Percentiles rank a stretch among this genome's conserved stretches.
These are phyloP conservation scores for Penicillium sp. DNA, from an alignment of 2,329 filamentous ascomycete genomes.

Conservation along the genomic window DNA sequence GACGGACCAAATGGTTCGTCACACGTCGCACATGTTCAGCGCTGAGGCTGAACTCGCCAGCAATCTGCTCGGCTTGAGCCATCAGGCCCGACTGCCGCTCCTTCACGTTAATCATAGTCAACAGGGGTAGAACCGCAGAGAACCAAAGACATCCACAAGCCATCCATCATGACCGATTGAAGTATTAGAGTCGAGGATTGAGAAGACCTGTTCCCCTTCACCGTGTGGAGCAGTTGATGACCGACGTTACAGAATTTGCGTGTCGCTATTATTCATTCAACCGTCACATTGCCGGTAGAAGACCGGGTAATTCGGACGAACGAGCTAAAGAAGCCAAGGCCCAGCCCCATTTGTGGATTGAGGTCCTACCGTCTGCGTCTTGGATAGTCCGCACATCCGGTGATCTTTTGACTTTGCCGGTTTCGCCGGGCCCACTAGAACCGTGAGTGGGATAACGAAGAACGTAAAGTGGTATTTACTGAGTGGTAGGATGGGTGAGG, in stretches of 20 bases:
- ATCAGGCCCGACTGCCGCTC: background rate
- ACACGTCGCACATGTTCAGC: background rate
- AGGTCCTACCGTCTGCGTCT: background rate
- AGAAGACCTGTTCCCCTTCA: background rate
- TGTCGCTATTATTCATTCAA: background rate
- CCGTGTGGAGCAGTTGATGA: background rate
- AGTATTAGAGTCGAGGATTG: background rate
- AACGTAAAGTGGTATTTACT: too few species aligned
- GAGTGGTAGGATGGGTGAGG: too few species aligned
- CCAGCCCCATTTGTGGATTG: background rate
- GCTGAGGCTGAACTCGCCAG: background rate
- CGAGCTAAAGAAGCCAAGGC: background rate
- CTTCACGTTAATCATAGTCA: background rate
- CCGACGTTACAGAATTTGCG: background rate
- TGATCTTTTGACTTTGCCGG: background rate
- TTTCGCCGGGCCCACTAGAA: background rate
- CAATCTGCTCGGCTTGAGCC: background rate
- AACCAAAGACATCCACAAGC: background rate
- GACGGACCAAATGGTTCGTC: background rate
- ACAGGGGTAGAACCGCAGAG: background rate
- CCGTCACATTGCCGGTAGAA: background rate
- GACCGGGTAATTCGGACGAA: background rate
- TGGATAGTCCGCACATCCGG: background rate
- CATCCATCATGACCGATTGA: conserved; percentile 1
- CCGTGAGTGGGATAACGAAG: background rate